These are phyloP conservation scores for Asterophora lycoperdoides DNA, from an alignment of 768 basidiomycete genomes.

Conservation along the genomic window DNA sequence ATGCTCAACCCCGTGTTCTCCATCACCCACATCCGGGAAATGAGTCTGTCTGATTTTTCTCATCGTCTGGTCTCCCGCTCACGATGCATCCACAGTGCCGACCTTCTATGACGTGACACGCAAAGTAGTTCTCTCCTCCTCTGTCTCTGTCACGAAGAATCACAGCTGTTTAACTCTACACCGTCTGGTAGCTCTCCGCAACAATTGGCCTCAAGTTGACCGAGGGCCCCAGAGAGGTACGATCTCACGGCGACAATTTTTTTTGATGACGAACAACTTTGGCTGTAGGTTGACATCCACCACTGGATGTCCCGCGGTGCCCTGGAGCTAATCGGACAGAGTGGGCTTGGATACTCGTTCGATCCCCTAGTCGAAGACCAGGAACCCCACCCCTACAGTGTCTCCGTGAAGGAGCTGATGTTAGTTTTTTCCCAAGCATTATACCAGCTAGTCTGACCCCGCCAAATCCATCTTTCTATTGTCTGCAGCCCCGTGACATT, in stretches of 20 bases:
- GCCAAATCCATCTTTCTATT: too few relatives aligned
- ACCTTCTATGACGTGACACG: conserved; percentile 15
- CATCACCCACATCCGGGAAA: conserved; percentile 20
- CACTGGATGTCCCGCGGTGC: conserved; percentile 26
- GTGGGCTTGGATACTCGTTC: conserved; percentile 28
- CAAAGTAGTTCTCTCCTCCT: conserved; percentile 1
- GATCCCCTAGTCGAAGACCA: conserved; percentile 23
- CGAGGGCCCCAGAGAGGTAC: conserved; percentile 13
- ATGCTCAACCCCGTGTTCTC: conserved; percentile 29
- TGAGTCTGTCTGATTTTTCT: conserved; percentile 3
- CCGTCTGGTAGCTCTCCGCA: conserved; percentile 1
- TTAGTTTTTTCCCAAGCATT: not conserved
- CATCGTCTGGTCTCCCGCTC: conserved; percentile 8
- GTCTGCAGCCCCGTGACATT: not conserved
- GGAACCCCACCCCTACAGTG: conserved; percentile 24
- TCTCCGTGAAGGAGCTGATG: conserved; percentile 23
- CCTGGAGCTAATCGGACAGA: conserved; percentile 27
- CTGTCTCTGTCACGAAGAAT: not conserved
- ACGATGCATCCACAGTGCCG: conserved; percentile 18
- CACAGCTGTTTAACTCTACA: not conserved
- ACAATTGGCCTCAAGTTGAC: conserved; percentile 5
- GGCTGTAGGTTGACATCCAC: conserved; percentile 18
- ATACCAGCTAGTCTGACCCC: too few relatives aligned
- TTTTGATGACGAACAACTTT: not conserved
- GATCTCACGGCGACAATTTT: not conserved